A percentile compares a stretch with the other conserved stretches of the same genome.
phyloP scores from a whole-genome alignment of 768 basidiomycete genomes.

The Calvatia gigantea region DNA sequence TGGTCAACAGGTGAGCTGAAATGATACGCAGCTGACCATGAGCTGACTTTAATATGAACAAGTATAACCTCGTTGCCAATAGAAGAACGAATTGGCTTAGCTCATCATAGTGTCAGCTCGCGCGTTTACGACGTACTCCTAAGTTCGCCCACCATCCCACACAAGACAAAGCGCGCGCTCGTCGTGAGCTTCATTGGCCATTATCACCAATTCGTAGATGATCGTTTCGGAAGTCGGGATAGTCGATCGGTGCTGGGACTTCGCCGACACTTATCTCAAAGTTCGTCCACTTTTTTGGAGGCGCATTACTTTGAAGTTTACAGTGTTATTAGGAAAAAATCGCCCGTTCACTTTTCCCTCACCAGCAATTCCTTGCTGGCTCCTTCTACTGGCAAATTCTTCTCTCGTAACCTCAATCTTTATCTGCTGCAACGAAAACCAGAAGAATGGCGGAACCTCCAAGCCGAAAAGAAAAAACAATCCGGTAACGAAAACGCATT shows the following conservation, averaged over 20 bases:
- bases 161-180: conserved; percentile 65
- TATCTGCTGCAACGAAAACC: conserved; percentile 74
- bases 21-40: neutral
- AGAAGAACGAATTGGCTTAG: conserved; percentile 52
- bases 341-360: conserved; percentile 69
- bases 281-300: conserved; percentile 34
- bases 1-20: conserved; percentile 68
- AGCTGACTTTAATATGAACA: neutral
- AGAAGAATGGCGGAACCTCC: conserved; percentile 79
- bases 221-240: conserved; percentile 89
- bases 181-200: conserved; percentile 74
- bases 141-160: conserved; percentile 60
- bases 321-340: conserved; percentile 74
- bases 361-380: conserved; percentile 67
- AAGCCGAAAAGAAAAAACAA: conserved; percentile 43
- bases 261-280: conserved; percentile 90
- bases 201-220: conserved; percentile 80
- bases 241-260: conserved; percentile 87
- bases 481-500: conserved; percentile 6
- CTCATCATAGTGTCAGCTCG: conserved; percentile 59
- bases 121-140: conserved; percentile 79
- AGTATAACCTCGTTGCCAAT: conserved; percentile 60
- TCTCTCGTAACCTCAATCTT: conserved; percentile 74
- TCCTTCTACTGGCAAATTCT: conserved; percentile 89
- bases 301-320: conserved; percentile 7